Base-by-base conservation (phyloP, 257 asterid species). In the Verbascum thapsus region DNA sequence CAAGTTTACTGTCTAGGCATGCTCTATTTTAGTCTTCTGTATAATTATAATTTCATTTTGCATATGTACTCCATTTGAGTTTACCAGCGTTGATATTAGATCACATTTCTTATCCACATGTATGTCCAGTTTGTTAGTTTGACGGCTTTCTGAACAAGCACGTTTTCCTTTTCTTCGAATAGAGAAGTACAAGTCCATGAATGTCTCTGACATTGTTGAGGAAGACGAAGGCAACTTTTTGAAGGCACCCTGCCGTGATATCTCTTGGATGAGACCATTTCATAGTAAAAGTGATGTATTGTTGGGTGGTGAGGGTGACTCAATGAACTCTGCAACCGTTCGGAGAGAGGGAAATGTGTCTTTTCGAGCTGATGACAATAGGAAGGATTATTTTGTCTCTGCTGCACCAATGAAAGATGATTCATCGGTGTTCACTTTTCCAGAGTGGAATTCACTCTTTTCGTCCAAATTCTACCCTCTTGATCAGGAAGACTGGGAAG, bases 401-500 rank as follows among this genome's bases (percentile, higher is more conserved):
- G 76, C 95, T 66, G 95, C 83, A 72, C 87, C 88, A 64, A 76
- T 94, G 83, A 82, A 83, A 61, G 76, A 76, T 64, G 81, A 73
- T 70, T 15, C 69, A 35, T 72, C 78, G 17, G 39, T 42, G 37
- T 67, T 71, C 59, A 58, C 79, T 54, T 70, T 76, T 64, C 48
- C 76, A 4, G 90, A 78, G 66, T 73, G 75, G 83, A 75, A 70
- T 53, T 67, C 74, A 11, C 72, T 73, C 47, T 71, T 60, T 52
- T 74, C 86, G 34, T 64, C 85, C 19, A 75, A 85, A 37, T 81
- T 85, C 59, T 80, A 78, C 71, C 91, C 95, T 57, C 85, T 94
- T 75, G 97, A 87, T 66, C 99, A 94, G 78, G 83, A 85, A 74
- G 88, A 94, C 70, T 94, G 99, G 99, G 99, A 94, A 76, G 97